Percentiles rank a stretch among this genome's conserved stretches.
Evolutionary conservation across 257 asterid species (phyloP).

Genomic region (Cinchona pubescens): DNA sequence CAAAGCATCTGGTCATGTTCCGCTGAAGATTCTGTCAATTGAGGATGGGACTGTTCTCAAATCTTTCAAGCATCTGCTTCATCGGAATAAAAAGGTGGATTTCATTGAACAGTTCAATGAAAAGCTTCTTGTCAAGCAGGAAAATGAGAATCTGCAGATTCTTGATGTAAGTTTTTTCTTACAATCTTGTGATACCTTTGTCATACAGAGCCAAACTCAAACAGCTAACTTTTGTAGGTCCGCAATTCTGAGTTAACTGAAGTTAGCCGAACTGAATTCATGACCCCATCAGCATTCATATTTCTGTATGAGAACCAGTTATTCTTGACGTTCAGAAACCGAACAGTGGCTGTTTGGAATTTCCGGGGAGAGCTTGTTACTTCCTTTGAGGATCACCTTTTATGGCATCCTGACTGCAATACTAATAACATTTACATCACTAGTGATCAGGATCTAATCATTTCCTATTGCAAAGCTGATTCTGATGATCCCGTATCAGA

Average conservation of each 20-base stretch:
- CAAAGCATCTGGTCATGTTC: constrained; percentile 71
- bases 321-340: constrained; percentile 88
- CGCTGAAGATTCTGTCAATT: constrained; percentile 82
- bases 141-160: constrained; percentile 95
- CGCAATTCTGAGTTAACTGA: constrained; percentile 85
- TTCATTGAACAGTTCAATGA: constrained; percentile 96
- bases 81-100: constrained; percentile 90
- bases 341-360: constrained; percentile 99
- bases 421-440: constrained; percentile 97
- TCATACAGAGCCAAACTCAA: constrained; percentile 16
- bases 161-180: constrained; percentile 61
- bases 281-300: constrained; percentile 99
- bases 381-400: constrained; percentile 92
- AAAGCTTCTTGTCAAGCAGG: constrained; percentile 98
- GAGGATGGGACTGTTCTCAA: constrained; percentile 97
- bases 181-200: neutral
- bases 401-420: constrained; percentile 99
- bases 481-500: constrained; percentile 78
- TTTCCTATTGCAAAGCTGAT: constrained; percentile 94
- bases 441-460: constrained; percentile 95
- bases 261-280: constrained; percentile 91
- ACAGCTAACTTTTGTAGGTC: constrained; percentile 51
- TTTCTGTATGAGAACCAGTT: constrained; percentile 93
- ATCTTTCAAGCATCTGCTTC: constrained; percentile 88
- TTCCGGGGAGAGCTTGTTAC: constrained; percentile 98